Conservation (phyloP, 306 rosid genomes). For the Argentina anserina region DNA sequence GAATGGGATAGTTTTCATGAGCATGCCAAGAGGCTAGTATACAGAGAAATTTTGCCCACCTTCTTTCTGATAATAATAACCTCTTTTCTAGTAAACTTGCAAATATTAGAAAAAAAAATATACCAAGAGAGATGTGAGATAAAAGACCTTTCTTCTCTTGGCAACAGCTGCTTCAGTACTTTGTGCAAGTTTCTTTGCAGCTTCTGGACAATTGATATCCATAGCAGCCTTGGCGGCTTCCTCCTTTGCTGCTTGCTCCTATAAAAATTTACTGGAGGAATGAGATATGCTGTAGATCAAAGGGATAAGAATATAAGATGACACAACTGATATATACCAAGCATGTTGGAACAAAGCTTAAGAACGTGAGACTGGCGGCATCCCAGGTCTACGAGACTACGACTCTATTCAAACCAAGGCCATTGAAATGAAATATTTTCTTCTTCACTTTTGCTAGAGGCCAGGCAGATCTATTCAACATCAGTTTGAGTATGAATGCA, state of each 20-base stretch:
- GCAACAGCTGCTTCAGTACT: conserved; percentile 4
- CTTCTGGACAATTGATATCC: conserved; percentile 15
- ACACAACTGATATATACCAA: background rate
- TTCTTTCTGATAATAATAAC: background rate
- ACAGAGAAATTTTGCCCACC: no score
- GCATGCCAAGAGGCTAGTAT: background rate
- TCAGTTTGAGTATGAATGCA: background rate
- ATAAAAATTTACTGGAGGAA: background rate
- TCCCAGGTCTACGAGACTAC: background rate
- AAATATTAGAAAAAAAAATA: background rate
- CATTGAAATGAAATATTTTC: background rate
- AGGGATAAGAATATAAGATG: background rate
- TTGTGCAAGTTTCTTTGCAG: conserved; percentile 2
- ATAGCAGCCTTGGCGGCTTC: conserved; percentile 15
- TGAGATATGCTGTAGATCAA: background rate
- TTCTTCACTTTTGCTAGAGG: background rate
- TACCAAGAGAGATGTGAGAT: background rate
- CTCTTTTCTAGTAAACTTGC: background rate
- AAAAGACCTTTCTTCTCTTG: conserved; percentile 13
- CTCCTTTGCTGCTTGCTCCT: conserved; percentile 21
- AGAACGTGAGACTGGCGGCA: background rate
- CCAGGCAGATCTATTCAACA: background rate
- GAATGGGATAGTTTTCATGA: no score
- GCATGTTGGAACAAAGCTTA: background rate
- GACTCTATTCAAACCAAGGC: background rate